Evolutionary conservation across 2,329 filamentous ascomycete species (phyloP).

Genomic region (Talaromyces sp.): DNA sequence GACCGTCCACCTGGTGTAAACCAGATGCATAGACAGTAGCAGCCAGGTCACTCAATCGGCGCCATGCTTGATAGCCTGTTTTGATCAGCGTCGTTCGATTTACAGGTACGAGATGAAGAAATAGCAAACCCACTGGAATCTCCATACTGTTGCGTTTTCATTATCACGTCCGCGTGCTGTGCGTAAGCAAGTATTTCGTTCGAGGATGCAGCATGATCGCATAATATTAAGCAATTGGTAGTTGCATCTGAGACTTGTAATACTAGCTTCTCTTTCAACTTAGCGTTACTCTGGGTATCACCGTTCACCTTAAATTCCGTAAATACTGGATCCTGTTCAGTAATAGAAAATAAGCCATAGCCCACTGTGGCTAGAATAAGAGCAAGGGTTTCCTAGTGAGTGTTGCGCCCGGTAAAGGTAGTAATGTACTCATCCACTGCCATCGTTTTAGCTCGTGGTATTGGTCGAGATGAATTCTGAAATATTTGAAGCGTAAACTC

Average conservation of each 20-base stretch:
- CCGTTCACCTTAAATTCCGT: conserved; percentile 7
- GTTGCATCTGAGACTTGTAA: conserved; percentile 34
- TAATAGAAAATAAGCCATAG: conserved; percentile 32
- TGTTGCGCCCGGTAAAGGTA: conserved; percentile 21
- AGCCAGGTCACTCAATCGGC: conserved; percentile 22
- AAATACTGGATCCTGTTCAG: conserved; percentile 32
- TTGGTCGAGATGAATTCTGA: conserved; percentile 29
- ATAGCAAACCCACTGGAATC: conserved; percentile 30
- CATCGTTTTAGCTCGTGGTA: conserved; percentile 28
- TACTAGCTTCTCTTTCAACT: conserved; percentile 30
- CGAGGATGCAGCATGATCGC: conserved; percentile 32
- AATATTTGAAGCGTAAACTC: conserved; percentile 29
- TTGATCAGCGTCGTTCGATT: background rate
- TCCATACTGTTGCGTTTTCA: conserved; percentile 35
- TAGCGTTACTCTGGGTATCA: conserved; percentile 15
- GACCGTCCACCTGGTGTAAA: conserved; percentile 37
- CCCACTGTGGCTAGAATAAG: conserved; percentile 39
- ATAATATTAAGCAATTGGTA: conserved; percentile 33
- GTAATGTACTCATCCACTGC: conserved; percentile 31
- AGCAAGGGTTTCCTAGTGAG: conserved; percentile 28
- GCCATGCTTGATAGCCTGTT: conserved; percentile 22
- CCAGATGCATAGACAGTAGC: conserved; percentile 21
- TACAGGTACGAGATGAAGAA: background rate
- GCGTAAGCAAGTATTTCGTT: conserved; percentile 36
- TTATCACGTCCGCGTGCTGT: conserved; percentile 33